Conservation (phyloP, 768 basidiomycete species). For the Panaeolus cyanescens region DNA sequence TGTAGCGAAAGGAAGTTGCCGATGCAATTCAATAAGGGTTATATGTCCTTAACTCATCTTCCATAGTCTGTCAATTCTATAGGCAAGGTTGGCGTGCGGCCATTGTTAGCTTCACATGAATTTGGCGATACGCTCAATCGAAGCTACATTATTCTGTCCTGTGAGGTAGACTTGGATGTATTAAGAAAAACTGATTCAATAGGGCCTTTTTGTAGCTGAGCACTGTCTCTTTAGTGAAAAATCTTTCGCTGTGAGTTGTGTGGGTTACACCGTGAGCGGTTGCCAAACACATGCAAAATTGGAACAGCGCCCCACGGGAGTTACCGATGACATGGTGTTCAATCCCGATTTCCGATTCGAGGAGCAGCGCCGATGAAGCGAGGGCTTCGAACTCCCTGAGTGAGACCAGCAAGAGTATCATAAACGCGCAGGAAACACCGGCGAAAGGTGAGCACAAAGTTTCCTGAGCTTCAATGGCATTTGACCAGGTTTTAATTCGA, state of each 20-base stretch:
- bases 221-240: too few species aligned
- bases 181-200: too few species aligned
- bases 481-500: neutral
- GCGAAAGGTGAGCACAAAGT: neutral
- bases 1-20: neutral
- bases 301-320: conserved; percentile 16
- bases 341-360: neutral
- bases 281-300: conserved; percentile 6
- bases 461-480: neutral
- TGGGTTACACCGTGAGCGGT: conserved; percentile 16
- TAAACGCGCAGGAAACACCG: neutral
- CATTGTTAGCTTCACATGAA: too few species aligned
- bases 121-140: too few species aligned
- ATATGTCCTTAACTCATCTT: too few species aligned
- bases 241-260: too few species aligned
- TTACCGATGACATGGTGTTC: conserved; percentile 7
- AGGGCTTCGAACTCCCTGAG: neutral
- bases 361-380: neutral
- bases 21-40: neutral
- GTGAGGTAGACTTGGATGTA: too few species aligned
- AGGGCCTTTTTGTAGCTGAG: too few species aligned
- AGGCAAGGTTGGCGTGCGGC: too few species aligned
- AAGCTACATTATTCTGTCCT: too few species aligned
- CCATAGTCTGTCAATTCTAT: too few species aligned
- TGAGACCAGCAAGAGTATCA: neutral